Percentiles rank a stretch among this genome's conserved stretches.
phyloP scores from a whole-genome alignment of 176 grass and related monocot genomes.

The Carex myosuroides region DNA sequence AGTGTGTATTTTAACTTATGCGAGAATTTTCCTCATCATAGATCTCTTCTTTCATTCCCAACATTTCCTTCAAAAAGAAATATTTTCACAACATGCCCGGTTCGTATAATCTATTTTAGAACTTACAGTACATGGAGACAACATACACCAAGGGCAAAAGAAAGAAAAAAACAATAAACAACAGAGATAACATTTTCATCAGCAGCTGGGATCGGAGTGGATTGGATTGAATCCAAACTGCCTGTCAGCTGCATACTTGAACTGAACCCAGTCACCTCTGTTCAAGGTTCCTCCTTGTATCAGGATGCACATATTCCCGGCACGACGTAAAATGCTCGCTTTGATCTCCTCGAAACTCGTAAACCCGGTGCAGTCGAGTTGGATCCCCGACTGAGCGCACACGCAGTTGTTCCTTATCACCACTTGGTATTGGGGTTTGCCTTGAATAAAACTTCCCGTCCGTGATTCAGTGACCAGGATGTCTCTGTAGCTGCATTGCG shows the following conservation, averaged over 20 bases:
- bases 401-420: neutral
- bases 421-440: neutral
- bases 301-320: neutral
- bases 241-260: conserved; percentile 12
- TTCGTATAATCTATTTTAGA: no score
- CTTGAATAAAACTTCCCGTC: neutral
- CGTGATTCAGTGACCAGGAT: neutral
- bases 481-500: neutral
- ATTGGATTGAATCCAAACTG: conserved; percentile 3
- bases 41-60: no score
- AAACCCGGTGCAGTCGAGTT: neutral
- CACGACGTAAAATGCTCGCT: neutral
- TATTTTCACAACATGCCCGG: no score
- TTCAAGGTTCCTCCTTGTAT: neutral
- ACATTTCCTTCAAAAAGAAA: no score
- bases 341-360: neutral
- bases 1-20: no score
- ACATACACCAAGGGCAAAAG: neutral
- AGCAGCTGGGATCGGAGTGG: neutral
- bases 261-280: neutral
- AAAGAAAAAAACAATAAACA: neutral
- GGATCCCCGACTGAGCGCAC: neutral
- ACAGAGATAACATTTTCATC: neutral
- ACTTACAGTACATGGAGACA: no score
- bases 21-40: no score